Base-by-base conservation (phyloP, 2,329 filamentous ascomycete species). In the Huntiella moniliformis region DNA sequence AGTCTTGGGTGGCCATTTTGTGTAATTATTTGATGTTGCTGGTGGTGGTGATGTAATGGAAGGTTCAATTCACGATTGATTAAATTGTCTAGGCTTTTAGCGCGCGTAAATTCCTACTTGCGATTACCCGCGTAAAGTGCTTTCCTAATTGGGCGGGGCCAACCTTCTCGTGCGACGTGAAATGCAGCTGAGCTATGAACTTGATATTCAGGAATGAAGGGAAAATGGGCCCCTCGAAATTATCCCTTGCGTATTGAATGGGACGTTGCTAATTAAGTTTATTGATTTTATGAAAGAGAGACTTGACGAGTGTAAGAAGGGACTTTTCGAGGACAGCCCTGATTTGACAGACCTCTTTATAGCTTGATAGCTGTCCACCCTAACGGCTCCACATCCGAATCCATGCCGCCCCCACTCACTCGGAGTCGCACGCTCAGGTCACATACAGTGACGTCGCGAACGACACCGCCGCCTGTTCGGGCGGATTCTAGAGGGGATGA, bases 1-100 rank as follows among this genome's bases (percentile, higher is more conserved):
- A 49, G 6, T 38, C 43, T 33, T 22, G 11, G 34, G 31, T 17
- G 4, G 43, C 15, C 43, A 45, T 49, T 18, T 17, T 43, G 45
- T 16, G n/a, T 13, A 15, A 35, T 44, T 18, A n/a, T 42, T 17
- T 15, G n/a, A 33, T 15, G 11, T 16, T 39, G 2, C 4, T 39
- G 38, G 38, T 39, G 15, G 17, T 18, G 22, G 5, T 6, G 5
- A 16, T 39, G 38, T 6, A 12, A 39, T 16, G 8, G n/a, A 15
- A 11, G 22, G 11, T 4, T 39, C 3, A 39, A 6, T 16, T 16
- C 2, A 8, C 11, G 38, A 12, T 16, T 18, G 38, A 39, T 12
- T 39, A 39, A 12, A 22, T 12, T 39, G 15, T 12, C 16, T n/a
- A 16, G 17, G 11, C 17, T 39, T 15, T 6, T 22, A 18, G 13